phyloP scores from a whole-genome alignment of 768 basidiomycete species.

The Serendipita sp. region DNA sequence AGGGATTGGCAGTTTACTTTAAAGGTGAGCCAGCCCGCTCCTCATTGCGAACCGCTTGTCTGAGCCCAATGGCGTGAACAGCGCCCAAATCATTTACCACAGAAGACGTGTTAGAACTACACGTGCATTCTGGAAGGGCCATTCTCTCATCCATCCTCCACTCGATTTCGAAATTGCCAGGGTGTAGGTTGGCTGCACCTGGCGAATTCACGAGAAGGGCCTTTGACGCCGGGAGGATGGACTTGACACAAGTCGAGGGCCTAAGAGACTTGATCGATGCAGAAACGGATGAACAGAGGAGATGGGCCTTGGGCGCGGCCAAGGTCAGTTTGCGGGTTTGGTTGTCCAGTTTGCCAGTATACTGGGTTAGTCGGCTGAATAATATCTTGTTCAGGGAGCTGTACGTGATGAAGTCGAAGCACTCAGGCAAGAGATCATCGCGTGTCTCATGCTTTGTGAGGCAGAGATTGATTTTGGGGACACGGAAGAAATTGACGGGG shows the following conservation, averaged over 20 bases:
- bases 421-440: conserved; percentile 49
- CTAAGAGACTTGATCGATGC: conserved; percentile 76
- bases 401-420: conserved; percentile 43
- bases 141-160: conserved; percentile 54
- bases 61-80: conserved; percentile 17
- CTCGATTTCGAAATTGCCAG: conserved; percentile 37
- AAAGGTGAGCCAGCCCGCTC: conserved; percentile 32
- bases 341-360: not conserved
- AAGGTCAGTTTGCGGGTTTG: conserved; percentile 31
- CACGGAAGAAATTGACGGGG: conserved; percentile 78
- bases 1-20: conserved; percentile 71
- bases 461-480: conserved; percentile 91
- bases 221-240: conserved; percentile 63
- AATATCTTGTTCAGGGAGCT: conserved; percentile 34
- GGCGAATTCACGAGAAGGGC: conserved; percentile 85
- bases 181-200: conserved; percentile 60
- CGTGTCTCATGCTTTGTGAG: conserved; percentile 63
- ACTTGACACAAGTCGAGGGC: conserved; percentile 81
- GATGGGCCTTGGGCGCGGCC: conserved; percentile 50
- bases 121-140: conserved; percentile 76
- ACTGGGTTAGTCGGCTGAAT: conserved; percentile 6
- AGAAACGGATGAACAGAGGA: conserved; percentile 70
- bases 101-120: conserved; percentile 68
- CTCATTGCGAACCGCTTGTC: not conserved
- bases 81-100: conserved; percentile 72